These are phyloP conservation scores for Periconia macrospinosa DNA, from an alignment of 2,329 filamentous ascomycete species.

Conservation along the genomic window DNA sequence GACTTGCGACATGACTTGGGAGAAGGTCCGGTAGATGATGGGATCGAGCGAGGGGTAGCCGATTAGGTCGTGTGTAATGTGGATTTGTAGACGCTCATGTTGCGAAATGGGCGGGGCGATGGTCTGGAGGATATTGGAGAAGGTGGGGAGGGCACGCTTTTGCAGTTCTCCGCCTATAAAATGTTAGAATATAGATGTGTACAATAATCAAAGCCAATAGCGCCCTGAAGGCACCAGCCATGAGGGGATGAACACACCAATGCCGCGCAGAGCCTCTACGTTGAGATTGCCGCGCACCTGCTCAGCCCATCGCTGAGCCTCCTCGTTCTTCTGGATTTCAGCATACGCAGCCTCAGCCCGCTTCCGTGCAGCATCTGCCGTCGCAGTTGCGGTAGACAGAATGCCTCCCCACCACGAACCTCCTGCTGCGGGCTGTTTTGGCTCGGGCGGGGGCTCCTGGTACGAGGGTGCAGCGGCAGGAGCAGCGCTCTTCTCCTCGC, in stretches of 20 bases:
- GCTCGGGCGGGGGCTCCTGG: conserved; percentile 54
- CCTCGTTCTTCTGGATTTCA: conserved; percentile 94
- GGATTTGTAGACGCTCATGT: conserved; percentile 94
- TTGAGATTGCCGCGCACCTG: conserved; percentile 93
- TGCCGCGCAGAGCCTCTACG: conserved; percentile 73
- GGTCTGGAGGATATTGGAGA: conserved; percentile 91
- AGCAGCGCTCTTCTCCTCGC: conserved; percentile 62
- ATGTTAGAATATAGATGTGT: conserved; percentile 11
- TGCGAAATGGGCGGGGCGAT: conserved; percentile 95
- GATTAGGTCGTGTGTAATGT: conserved; percentile 93
- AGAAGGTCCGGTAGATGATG: conserved; percentile 87
- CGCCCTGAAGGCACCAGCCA: too few relatives aligned
- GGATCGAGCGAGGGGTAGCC: conserved; percentile 94
- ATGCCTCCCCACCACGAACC: conserved; percentile 66
- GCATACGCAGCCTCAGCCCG: conserved; percentile 91
- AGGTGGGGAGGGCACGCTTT: conserved; percentile 82
- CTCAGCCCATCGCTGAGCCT: conserved; percentile 93
- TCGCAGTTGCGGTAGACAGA: conserved; percentile 77
- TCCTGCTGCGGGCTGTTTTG: conserved; percentile 50
- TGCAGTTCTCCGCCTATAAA: conserved; percentile 70
- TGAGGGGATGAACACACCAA: conserved; percentile 58
- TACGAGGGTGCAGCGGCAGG: conserved; percentile 68
- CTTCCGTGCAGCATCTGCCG: conserved; percentile 82
- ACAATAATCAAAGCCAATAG: background rate
- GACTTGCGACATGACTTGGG: conserved; percentile 97